Conservation (phyloP, 2,329 filamentous ascomycete genomes). For the Xylaria sp. region DNA sequence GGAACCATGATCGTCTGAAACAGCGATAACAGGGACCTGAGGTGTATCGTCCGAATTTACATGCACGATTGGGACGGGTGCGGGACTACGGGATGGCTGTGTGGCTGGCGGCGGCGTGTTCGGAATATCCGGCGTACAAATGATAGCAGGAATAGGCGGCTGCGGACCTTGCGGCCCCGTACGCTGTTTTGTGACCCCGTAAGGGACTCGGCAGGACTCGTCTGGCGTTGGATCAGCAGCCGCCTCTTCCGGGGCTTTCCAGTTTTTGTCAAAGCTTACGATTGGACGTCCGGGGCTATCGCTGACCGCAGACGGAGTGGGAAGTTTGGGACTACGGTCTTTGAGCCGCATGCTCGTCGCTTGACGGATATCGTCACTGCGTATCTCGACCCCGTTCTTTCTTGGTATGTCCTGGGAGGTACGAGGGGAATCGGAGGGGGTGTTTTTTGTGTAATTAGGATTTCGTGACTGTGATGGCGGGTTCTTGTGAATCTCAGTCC, state of each 20-base stretch:
- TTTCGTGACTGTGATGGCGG: conserved; percentile 85
- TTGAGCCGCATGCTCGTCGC: conserved; percentile 90
- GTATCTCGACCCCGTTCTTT: conserved; percentile 84
- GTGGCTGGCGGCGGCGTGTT: conserved; percentile 47
- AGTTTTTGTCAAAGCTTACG: conserved; percentile 93
- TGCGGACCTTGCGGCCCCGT: conserved; percentile 46
- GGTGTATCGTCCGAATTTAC: conserved; percentile 55
- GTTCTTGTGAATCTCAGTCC: conserved; percentile 84
- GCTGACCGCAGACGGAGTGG: conserved; percentile 89
- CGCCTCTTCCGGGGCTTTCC: conserved; percentile 76
- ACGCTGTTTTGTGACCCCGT: conserved; percentile 47
- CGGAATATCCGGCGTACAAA: conserved; percentile 61
- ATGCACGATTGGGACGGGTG: conserved; percentile 57
- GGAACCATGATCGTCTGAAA: conserved; percentile 53
- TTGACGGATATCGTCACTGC: conserved; percentile 85
- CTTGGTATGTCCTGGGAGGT: conserved; percentile 61
- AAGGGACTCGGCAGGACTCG: conserved; percentile 51
- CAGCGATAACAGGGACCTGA: conserved; percentile 63
- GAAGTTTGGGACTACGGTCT: conserved; percentile 86
- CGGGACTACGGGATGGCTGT: conserved; percentile 52
- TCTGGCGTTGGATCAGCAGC: conserved; percentile 77
- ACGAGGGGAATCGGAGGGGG: conserved; percentile 51
- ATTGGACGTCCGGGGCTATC: conserved; percentile 91
- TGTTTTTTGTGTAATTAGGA: conserved; percentile 79
- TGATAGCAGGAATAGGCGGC: conserved; percentile 61